Conservation (phyloP, 768 basidiomycete species). For the Daedaleopsis nitida region DNA sequence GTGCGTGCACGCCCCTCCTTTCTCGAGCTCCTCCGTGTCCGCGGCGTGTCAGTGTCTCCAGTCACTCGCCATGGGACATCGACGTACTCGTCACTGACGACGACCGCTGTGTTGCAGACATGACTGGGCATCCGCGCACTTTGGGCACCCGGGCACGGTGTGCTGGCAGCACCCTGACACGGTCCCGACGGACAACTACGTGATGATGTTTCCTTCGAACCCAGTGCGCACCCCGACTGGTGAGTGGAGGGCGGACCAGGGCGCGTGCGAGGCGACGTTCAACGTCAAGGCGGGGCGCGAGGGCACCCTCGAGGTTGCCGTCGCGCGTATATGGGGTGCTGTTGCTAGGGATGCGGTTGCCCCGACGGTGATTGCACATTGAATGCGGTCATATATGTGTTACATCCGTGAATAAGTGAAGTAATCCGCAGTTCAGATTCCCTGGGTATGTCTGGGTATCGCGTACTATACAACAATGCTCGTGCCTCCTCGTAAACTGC, state of each 20-base stretch:
- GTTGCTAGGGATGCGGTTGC: background rate
- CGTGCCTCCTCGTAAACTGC: too few relatives aligned
- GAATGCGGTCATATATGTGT: too few relatives aligned
- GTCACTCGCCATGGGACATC: too few relatives aligned
- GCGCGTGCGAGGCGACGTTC: slow-evolving; percentile 1
- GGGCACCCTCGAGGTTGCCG: background rate
- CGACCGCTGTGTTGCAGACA: background rate
- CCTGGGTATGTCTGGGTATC: too few relatives aligned
- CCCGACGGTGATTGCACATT: background rate
- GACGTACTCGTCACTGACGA: background rate
- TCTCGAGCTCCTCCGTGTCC: background rate
- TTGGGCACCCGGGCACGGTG: background rate
- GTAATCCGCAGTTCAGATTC: too few relatives aligned
- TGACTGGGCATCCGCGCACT: slow-evolving; percentile 1
- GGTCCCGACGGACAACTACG: slow-evolving; percentile 5
- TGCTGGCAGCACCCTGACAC: slow-evolving; percentile 2
- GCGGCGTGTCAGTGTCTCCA: background rate
- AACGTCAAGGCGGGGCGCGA: background rate
- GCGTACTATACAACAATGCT: too few relatives aligned
- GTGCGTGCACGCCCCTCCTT: background rate
- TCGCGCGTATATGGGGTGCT: background rate
- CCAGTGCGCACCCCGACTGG: background rate
- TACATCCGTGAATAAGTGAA: too few relatives aligned
- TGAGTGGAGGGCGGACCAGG: background rate
- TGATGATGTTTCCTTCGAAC: slow-evolving; percentile 1